A percentile compares a stretch with the other conserved stretches of the same genome.
Evolutionary conservation across 441 rosid species (phyloP).

Genomic region (Hura crepitans): DNA sequence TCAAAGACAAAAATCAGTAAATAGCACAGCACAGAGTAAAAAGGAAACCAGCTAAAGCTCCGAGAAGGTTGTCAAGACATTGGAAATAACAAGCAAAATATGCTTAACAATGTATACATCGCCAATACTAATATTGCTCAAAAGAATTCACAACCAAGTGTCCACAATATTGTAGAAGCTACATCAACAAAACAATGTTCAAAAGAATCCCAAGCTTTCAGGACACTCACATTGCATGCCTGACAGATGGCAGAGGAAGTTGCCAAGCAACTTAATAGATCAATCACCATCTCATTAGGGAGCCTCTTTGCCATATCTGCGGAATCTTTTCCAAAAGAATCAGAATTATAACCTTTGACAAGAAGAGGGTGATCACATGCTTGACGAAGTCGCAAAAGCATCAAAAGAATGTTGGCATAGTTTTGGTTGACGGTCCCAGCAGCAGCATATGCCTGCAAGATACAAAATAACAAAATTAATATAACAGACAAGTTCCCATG

Average conservation of each 20-base stretch:
- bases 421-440: slow-evolving; percentile 91
- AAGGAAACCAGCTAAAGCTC: neutral
- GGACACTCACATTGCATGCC: slow-evolving; percentile 61
- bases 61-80: neutral
- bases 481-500: slow-evolving; percentile 8
- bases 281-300: slow-evolving; percentile 46
- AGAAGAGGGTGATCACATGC: slow-evolving; percentile 96
- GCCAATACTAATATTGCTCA: neutral
- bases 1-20: neutral
- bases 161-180: neutral
- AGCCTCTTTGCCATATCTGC: slow-evolving; percentile 63
- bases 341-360: slow-evolving; percentile 57
- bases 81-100: neutral
- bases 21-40: neutral
- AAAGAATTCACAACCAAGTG: neutral
- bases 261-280: slow-evolving; percentile 53
- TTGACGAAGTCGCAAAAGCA: slow-evolving; percentile 97
- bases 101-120: neutral
- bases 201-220: neutral
- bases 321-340: slow-evolving; percentile 59
- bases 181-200: neutral
- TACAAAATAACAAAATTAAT: slow-evolving; percentile 13
- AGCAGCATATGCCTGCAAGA: slow-evolving; percentile 76
- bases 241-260: slow-evolving; percentile 63
- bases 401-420: slow-evolving; percentile 90